Evolutionary conservation across 2,329 filamentous ascomycete species (phyloP), one percentile per base, ranked within the genome.

Genomic region (Lachnellula occidentalis): DNA sequence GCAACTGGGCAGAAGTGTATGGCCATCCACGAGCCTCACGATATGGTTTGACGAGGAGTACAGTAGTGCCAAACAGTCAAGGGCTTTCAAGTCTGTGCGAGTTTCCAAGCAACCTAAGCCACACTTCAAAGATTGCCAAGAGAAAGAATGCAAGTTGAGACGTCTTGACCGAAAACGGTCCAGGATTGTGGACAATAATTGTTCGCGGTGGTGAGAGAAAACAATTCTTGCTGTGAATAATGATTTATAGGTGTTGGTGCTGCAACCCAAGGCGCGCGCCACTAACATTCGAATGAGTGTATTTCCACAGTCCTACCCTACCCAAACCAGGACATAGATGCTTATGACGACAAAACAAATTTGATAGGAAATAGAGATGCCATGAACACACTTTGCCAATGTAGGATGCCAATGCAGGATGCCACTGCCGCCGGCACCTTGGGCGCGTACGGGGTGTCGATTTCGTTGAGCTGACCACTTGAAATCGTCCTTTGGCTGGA

Each of bases 61-160:
- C 36, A n/a, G 37, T 55, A 53, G 50, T 50, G 34, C 42, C 53
- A 58, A 58, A 56, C 55, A 47, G 31, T 43, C 51, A 48, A 34
- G 51, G 17, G 5, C 12, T 8, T 48, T 24, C 34, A 42, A 12
- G 54, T 54, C 56, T 53, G 58, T 58, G 56, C 56, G 46, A 45
- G 54, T 46, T 56, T 56, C 49, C 51, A 54, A 56, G 48, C 50
- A 56, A 46, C 42, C 43, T 43, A 15, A 46, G 47, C 34, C 47
- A 48, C 24, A 24, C 41, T 22, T 31, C 2, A 24, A 19, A 43
- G 21, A 19, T n/a, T 27, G 39, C 24, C 46, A 51, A 54, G 36
- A 41, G 19, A 22, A 43, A 21, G 41, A 22, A 21, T 22, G 22
- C 22, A 54, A 53, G 34, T 48, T 51, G 51, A 50, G 54, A 59